A percentile compares a stretch with the other conserved stretches of the same genome.
Evolutionary conservation across 2,329 filamentous ascomycete genomes (phyloP).

Genomic region (Aureobasidium subglaciale): DNA sequence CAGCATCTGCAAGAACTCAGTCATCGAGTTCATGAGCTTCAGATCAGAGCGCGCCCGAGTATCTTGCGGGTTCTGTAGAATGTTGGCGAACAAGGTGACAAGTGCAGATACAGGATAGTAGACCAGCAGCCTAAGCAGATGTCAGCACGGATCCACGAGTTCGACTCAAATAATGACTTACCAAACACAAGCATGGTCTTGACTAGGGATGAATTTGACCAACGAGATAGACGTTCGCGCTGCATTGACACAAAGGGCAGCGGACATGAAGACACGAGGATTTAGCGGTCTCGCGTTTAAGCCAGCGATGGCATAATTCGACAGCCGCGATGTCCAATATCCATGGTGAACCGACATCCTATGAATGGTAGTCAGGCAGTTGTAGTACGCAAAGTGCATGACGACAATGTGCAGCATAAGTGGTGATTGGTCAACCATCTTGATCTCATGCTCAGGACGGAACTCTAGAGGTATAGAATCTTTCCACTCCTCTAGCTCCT

Average conservation of each 20-base stretch:
- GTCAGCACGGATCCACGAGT: not conserved
- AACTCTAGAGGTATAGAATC: constrained; percentile 92
- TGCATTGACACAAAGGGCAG: constrained; percentile 84
- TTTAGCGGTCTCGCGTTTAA: constrained; percentile 86
- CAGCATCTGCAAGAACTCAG: constrained; percentile 83
- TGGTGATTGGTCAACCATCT: constrained; percentile 73
- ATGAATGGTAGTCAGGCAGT: constrained; percentile 94
- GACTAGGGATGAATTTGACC: constrained; percentile 92
- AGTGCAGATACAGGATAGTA: constrained; percentile 96
- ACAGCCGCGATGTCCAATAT: constrained; percentile 93
- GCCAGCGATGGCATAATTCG: constrained; percentile 91
- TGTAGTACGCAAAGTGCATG: constrained; percentile 95
- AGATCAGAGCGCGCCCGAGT: constrained; percentile 81
- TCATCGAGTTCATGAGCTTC: constrained; percentile 84
- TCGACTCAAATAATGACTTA: constrained; percentile 50
- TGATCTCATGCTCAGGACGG: constrained; percentile 94
- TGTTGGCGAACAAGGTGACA: constrained; percentile 92
- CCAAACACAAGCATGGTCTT: constrained; percentile 93
- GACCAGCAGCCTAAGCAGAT: constrained; percentile 61
- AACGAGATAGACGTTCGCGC: constrained; percentile 88
- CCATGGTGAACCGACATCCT: constrained; percentile 97
- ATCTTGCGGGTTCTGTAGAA: constrained; percentile 90
- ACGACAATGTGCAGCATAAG: constrained; percentile 92
- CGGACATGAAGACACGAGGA: constrained; percentile 88
- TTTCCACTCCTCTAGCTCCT: constrained; percentile 82